Percentiles rank a stretch among this genome's conserved stretches.
phyloP scores from a whole-genome alignment of 2,329 filamentous ascomycete species.

The Colletotrichum theobromicola region DNA sequence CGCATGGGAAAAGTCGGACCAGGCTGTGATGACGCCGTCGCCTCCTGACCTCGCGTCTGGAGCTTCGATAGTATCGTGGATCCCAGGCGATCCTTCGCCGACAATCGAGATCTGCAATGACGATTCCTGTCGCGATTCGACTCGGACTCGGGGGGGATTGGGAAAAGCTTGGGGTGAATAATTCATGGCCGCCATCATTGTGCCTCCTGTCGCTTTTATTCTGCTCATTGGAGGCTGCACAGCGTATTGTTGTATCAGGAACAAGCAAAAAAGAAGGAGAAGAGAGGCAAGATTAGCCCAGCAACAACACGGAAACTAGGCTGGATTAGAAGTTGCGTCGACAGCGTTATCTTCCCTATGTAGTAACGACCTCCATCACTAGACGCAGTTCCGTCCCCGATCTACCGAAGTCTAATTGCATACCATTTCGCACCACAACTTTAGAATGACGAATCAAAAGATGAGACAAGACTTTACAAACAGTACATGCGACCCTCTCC shows the following conservation, averaged over 20 bases:
- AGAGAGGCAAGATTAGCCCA: background rate
- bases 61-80: background rate
- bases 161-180: background rate
- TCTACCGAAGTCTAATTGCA: no score
- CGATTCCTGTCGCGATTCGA: background rate
- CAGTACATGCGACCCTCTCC: no score
- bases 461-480: no score
- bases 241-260: background rate
- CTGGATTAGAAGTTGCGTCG: no score
- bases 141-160: no score
- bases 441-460: no score
- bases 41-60: background rate
- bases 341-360: no score
- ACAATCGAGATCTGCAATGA: background rate
- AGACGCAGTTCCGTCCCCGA: no score
- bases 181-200: background rate
- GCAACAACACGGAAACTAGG: background rate
- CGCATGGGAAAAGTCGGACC: background rate
- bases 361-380: no score
- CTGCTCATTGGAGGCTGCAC: background rate
- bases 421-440: no score
- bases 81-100: background rate
- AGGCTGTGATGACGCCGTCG: rapidly evolving
- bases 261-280: background rate
- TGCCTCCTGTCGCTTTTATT: background rate